A percentile compares a stretch with the other conserved stretches of the same genome.
Evolutionary conservation across 306 rosid genomes (phyloP).

Genomic region (Castanospermum australe): DNA sequence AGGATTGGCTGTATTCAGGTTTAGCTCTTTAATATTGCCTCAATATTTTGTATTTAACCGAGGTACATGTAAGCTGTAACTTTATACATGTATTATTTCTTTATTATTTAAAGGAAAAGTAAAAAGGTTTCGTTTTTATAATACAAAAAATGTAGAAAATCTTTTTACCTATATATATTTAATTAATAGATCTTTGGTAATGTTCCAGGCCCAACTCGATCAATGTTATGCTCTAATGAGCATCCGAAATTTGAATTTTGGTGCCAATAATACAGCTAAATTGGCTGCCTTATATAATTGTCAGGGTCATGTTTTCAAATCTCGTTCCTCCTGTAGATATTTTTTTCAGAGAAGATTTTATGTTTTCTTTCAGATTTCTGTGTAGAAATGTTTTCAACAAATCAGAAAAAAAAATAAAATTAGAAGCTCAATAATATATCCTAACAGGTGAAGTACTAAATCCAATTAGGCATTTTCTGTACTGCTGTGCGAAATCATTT

Average conservation of each 20-base stretch:
- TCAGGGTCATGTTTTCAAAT: not conserved
- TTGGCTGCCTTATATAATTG: not conserved
- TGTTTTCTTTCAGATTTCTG: not conserved
- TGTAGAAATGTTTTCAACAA: not conserved
- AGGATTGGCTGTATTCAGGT: conserved; percentile 6
- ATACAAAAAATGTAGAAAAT: not conserved
- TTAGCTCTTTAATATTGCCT: not conserved
- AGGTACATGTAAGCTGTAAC: too few relatives aligned
- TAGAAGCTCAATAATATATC: not conserved
- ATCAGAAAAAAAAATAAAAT: not conserved
- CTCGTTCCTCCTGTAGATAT: not conserved
- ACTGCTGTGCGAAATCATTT: too few relatives aligned
- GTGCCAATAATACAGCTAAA: not conserved
- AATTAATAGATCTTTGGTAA: not conserved
- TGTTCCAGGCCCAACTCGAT: not conserved
- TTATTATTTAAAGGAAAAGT: not conserved
- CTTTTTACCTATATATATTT: not conserved
- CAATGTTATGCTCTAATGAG: not conserved
- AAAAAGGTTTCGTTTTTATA: not conserved
- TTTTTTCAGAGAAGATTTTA: not conserved
- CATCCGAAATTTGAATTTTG: not conserved
- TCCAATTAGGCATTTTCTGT: too few relatives aligned
- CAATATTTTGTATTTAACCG: not conserved
- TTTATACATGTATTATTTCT: not conserved
- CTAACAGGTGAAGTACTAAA: not conserved